Percentiles rank a stretch among this genome's conserved stretches.
These are phyloP conservation scores for Turritis glabra DNA, from an alignment of 345 rosid genomes.

Conservation along the genomic window DNA sequence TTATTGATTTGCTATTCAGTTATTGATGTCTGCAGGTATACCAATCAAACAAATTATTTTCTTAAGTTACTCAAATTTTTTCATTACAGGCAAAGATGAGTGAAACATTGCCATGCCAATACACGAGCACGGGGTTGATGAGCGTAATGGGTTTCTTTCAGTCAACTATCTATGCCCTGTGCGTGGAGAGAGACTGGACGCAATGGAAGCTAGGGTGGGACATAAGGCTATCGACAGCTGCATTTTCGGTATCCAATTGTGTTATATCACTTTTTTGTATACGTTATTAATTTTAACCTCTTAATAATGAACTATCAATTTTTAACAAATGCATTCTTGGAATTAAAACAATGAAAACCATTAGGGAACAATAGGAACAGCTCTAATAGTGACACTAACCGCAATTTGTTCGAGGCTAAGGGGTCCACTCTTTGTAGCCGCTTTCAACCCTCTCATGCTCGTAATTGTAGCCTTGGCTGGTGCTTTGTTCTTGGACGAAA, in stretches of 20 bases:
- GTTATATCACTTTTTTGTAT: neutral
- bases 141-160: constrained; percentile 50
- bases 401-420: constrained; percentile 37
- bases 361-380: constrained; percentile 46
- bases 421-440: constrained; percentile 47
- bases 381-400: constrained; percentile 33
- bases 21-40: no score
- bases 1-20: no score
- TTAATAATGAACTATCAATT: neutral
- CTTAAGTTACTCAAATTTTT: neutral
- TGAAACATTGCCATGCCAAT: constrained; percentile 46
- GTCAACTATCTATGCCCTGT: constrained; percentile 39
- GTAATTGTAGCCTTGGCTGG: constrained; percentile 42
- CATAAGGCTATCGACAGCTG: constrained; percentile 46
- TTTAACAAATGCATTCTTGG: neutral
- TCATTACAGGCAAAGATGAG: constrained; percentile 49
- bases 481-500: constrained; percentile 39
- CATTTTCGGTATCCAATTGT: constrained; percentile 41
- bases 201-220: constrained; percentile 68
- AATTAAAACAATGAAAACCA: neutral
- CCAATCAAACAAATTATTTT: no score
- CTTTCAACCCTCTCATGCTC: constrained; percentile 44
- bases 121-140: constrained; percentile 54
- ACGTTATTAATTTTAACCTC: neutral
- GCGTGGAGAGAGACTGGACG: constrained; percentile 46